Evolutionary conservation across 2,329 filamentous ascomycete genomes (phyloP), one percentile per base, ranked within the genome.

Genomic region (Hortaea werneckii): DNA sequence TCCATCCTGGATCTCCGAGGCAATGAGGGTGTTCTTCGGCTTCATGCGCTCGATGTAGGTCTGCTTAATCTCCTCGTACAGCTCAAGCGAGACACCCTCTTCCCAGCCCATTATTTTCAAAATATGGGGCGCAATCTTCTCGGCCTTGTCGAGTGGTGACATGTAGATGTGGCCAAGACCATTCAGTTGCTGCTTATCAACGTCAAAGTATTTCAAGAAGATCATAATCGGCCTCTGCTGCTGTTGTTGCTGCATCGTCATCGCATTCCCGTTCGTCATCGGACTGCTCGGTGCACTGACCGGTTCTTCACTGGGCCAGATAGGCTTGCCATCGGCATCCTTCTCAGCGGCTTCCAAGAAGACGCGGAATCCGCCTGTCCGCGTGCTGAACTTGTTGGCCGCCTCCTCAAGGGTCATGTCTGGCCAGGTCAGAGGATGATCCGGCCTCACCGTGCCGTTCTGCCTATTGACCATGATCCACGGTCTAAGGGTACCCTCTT

Each of bases 381-480:
- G 83, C 57, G 73, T 94, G 68, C 69, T 87, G 62, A 73, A 83
- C 70, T 82, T 81, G 46, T 70, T 74, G 45, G 78, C 74, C 2
- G 80, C 80, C 52, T 95, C 88, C 52, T 73, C 67, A 2, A 73
- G 60, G 3, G 66, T 89, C 63, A 87, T 83, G 5, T 82, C 76
- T 1, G 80, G 69, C 59, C 94, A 88, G 62, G 79, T 78, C 41
- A 98, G 80, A 0, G 88, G 86, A 48, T 87, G 82, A 61, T 98
- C 92, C 0, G 94, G 92, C 12, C 92, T 80, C 34, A 87, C 83
- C 0, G 92, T 98, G 67, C 95, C 95, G 64, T 98, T 98, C 65
- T 98, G 92, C 8, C 92, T 83, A 62, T 95, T 96, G 1, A 98
- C 92, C 89, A 98, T 95, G 45, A 87, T 80, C 94, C 92, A 98